These are phyloP conservation scores for Leucocoprinus birnbaumii DNA, from an alignment of 768 basidiomycete species.

Conservation along the genomic window DNA sequence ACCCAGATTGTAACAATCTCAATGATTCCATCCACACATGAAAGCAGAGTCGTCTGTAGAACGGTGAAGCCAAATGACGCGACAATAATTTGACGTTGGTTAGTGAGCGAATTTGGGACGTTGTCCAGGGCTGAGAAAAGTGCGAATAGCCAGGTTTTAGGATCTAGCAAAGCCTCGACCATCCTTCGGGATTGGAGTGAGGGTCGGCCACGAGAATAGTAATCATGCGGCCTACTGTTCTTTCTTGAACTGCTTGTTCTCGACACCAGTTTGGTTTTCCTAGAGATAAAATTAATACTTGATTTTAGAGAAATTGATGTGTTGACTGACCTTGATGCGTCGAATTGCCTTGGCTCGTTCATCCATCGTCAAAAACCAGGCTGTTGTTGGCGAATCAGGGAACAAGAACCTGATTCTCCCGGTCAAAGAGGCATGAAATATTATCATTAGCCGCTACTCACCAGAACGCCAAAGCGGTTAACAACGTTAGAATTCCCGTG, in stretches of 20 bases:
- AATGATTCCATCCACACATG: slow-evolving; percentile 62
- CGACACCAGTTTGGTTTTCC: slow-evolving; percentile 79
- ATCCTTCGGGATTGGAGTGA: slow-evolving; percentile 46
- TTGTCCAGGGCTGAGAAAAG: slow-evolving; percentile 61
- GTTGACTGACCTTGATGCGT: slow-evolving; percentile 51
- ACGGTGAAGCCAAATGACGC: slow-evolving; percentile 61
- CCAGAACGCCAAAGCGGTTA: slow-evolving; percentile 55
- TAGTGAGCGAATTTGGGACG: slow-evolving; percentile 62
- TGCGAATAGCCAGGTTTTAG: slow-evolving; percentile 78
- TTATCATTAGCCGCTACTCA: slow-evolving; percentile 22
- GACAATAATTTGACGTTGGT: slow-evolving; percentile 64
- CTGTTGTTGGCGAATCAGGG: slow-evolving; percentile 72
- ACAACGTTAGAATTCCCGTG: slow-evolving; percentile 56
- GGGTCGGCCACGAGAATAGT: no score
- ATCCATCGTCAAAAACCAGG: slow-evolving; percentile 68
- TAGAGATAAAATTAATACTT: slow-evolving; percentile 16
- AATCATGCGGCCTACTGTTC: slow-evolving; percentile 55
- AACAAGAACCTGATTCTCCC: slow-evolving; percentile 56
- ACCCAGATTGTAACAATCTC: slow-evolving; percentile 71
- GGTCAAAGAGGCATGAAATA: neutral
- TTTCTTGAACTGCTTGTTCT: slow-evolving; percentile 79
- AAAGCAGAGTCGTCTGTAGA: slow-evolving; percentile 67
- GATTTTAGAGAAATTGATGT: neutral
- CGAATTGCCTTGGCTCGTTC: slow-evolving; percentile 63
- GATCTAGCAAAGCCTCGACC: slow-evolving; percentile 63